These are phyloP conservation scores for Bretziella fagacearum DNA, from an alignment of 2,329 filamentous ascomycete species.

Conservation along the genomic window DNA sequence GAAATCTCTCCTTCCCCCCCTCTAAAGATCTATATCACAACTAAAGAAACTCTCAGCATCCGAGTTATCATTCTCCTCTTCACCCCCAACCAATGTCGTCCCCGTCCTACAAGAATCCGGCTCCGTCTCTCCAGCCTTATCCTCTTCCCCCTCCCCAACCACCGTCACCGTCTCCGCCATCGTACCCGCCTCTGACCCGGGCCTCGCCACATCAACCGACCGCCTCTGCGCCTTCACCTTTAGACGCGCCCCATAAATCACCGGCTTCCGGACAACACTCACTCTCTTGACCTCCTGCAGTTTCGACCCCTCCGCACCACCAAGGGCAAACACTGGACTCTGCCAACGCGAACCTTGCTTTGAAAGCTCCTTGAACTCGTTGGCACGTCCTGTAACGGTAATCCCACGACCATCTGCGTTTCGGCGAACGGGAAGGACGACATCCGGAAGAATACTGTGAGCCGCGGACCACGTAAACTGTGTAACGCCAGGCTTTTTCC, in stretches of 20 bases:
- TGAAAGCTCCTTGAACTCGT: constrained; percentile 79
- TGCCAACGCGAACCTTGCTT: constrained; percentile 85
- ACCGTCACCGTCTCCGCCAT: no score
- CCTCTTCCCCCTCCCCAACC: background rate
- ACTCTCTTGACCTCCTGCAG: background rate
- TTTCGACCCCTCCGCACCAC: constrained; percentile 22
- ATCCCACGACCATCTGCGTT: constrained; percentile 25
- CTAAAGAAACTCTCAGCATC: constrained; percentile 11
- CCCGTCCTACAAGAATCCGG: background rate
- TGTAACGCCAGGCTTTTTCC: constrained; percentile 32
- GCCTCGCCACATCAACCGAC: no score
- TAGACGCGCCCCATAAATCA: background rate
- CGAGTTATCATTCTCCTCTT: constrained; percentile 7
- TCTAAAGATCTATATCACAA: constrained; percentile 5
- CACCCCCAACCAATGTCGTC: constrained; percentile 1
- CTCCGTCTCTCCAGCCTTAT: no score
- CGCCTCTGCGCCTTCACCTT: background rate
- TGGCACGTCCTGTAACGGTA: constrained; percentile 72
- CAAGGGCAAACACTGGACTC: constrained; percentile 82
- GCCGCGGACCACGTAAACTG: constrained; percentile 75
- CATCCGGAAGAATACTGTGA: constrained; percentile 75
- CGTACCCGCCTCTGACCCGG: no score
- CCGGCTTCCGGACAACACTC: background rate
- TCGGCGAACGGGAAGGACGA: constrained; percentile 46
- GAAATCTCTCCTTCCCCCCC: background rate